phyloP scores from a whole-genome alignment of 257 asterid species.

The Solanum gandarillasii region DNA sequence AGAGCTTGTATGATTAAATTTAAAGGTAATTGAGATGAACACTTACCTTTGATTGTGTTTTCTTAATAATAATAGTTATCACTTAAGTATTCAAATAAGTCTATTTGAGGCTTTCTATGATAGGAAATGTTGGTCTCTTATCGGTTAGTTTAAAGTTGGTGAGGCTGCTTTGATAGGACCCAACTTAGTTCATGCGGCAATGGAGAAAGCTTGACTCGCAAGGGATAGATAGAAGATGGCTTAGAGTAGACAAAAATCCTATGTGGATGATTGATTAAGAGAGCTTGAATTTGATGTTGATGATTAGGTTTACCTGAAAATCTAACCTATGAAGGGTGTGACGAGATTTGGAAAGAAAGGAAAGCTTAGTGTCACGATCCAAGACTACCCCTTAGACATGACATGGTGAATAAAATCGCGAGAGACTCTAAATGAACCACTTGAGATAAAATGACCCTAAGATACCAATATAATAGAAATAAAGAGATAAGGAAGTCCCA shows the following conservation, averaged over 20 bases:
- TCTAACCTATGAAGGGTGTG: background rate
- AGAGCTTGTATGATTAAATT: background rate
- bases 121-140: background rate
- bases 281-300: background rate
- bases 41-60: background rate
- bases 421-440: background rate
- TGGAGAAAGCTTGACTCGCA: background rate
- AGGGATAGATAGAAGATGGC: background rate
- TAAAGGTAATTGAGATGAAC: background rate
- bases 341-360: background rate
- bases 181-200: background rate
- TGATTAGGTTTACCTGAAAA: background rate
- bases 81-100: background rate
- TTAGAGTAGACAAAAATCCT: background rate
- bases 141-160: background rate
- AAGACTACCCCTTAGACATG: background rate
- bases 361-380: background rate
- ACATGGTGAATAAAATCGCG: background rate
- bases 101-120: background rate
- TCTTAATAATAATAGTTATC: background rate
- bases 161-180: background rate
- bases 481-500: background rate
- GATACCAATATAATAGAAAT: too few species aligned
- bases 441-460: background rate
- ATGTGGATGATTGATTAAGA: background rate